Conservation (phyloP, 306 rosid species). For the Pterocarpus santalinus region DNA sequence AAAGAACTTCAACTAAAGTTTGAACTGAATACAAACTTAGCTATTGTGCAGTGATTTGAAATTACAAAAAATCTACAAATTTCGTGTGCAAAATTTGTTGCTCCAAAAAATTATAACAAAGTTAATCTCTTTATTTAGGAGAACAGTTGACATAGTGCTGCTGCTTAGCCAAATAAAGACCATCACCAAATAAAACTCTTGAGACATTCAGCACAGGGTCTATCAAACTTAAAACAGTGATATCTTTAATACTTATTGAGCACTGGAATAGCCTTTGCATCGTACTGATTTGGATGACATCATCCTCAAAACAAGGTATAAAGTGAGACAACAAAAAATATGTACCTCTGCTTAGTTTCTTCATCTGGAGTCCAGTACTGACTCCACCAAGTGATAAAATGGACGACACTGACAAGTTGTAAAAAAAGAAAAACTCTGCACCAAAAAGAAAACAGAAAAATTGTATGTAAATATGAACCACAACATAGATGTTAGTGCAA, state of each 20-base stretch:
- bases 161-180: no score
- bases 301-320: neutral
- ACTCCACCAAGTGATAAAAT: conserved; percentile 90
- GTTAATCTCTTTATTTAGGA: no score
- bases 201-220: no score
- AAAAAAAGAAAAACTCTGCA: conserved; percentile 52
- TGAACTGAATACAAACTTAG: no score
- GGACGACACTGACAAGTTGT: conserved; percentile 83
- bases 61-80: no score
- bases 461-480: conserved; percentile 36
- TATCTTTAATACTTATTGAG: neutral
- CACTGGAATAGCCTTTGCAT: neutral
- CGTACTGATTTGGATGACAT: neutral
- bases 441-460: conserved; percentile 11
- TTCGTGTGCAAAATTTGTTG: no score
- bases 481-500: conserved; percentile 12
- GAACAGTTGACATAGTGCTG: no score
- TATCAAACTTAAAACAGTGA: no score
- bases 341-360: conserved; percentile 70
- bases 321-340: conserved; percentile 12
- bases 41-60: no score
- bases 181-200: no score
- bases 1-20: no score
- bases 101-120: no score
- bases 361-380: conserved; percentile 84